A percentile compares a stretch with the other conserved stretches of the same genome.
Conservation (phyloP, 2,329 filamentous ascomycete species). For the Ophiostoma novo-ulmi region DNA sequence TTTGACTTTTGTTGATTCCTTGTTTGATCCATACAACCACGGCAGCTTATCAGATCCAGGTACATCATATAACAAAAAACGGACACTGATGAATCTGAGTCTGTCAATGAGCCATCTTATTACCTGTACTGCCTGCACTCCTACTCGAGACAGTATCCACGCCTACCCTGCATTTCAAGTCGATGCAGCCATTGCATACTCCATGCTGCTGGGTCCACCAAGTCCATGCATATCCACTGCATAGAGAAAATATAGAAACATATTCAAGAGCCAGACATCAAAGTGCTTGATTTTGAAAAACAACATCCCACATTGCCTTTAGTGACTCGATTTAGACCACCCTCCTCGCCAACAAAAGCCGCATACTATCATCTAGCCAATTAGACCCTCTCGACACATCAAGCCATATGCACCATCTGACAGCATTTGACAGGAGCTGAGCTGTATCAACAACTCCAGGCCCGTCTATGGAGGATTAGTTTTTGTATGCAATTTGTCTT, state of each 20-base stretch:
- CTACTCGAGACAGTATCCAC: not conserved
- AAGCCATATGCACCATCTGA: not conserved
- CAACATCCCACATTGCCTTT: not conserved
- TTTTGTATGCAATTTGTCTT: not conserved
- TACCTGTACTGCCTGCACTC: too few relatives aligned
- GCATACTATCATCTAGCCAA: not conserved
- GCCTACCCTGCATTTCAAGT: not conserved
- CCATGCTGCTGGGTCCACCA: not conserved
- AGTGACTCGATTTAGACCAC: not conserved
- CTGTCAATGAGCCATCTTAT: too few relatives aligned
- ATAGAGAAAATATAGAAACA: not conserved
- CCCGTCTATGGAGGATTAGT: too few relatives aligned
- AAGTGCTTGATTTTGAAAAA: not conserved
- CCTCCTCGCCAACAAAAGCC: not conserved
- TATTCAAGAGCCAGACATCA: too few relatives aligned
- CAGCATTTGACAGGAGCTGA: not conserved
- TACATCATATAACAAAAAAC: not conserved
- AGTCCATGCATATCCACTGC: not conserved
- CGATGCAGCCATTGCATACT: not conserved
- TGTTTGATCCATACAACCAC: not conserved
- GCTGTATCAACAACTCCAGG: too few relatives aligned
- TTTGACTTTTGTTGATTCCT: not conserved
- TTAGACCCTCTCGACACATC: not conserved
- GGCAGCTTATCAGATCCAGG: slow-evolving; percentile 1
- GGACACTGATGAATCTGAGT: too few relatives aligned